These are phyloP conservation scores for Alternaria consortialis DNA, from an alignment of 2,329 filamentous ascomycete genomes.

Conservation along the genomic window DNA sequence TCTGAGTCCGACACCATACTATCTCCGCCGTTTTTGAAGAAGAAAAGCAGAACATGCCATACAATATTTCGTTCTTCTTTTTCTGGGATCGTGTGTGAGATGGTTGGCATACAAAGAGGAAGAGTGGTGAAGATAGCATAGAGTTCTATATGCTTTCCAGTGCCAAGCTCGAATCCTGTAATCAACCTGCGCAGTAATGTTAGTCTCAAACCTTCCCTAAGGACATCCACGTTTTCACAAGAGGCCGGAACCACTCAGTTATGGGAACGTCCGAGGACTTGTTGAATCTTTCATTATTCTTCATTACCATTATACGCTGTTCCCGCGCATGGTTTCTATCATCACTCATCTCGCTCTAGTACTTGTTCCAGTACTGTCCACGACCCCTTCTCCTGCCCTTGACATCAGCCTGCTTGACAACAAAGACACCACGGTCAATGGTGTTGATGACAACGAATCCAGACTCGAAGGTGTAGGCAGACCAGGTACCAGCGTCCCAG, in stretches of 20 bases:
- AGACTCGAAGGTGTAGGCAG: conserved; percentile 52
- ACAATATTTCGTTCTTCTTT: neutral
- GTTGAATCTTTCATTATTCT: neutral
- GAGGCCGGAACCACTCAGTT: neutral
- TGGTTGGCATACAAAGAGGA: neutral
- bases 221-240: neutral
- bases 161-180: neutral
- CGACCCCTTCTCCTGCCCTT: conserved; percentile 36
- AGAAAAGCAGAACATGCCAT: neutral
- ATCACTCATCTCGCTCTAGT: neutral
- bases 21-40: no score
- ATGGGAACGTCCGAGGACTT: neutral
- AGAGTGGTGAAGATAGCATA: neutral
- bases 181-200: neutral
- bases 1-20: no score
- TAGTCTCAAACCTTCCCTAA: neutral
- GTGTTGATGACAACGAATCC: conserved; percentile 60
- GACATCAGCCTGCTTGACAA: conserved; percentile 37
- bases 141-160: neutral
- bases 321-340: neutral
- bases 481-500: conserved; percentile 56
- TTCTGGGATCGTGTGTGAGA: neutral
- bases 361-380: conserved; percentile 37
- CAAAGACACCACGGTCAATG: conserved; percentile 56
- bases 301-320: neutral